Evolutionary conservation across 352 stramenopile genomes (phyloP).

Genomic region (Globisporangium ultimum): DNA sequence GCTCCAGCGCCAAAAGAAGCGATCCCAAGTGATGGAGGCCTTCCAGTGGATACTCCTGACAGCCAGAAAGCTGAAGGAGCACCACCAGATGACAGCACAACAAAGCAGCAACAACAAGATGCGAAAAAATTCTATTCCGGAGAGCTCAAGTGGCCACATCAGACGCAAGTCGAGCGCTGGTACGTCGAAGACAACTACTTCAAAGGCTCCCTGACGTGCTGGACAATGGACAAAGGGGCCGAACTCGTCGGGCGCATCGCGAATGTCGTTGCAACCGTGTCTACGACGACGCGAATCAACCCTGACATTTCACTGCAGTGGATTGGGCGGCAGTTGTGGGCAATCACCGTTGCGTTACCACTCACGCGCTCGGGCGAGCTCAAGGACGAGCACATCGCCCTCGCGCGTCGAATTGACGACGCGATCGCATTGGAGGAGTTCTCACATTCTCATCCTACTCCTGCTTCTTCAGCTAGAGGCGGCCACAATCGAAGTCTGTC

Average conservation of each 20-base stretch:
- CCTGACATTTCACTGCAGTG: constrained; percentile 77
- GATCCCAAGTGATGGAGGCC: too few species aligned
- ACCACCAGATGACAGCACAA: too few species aligned
- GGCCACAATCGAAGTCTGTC: background rate
- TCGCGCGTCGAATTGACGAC: constrained; percentile 62
- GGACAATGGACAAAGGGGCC: constrained; percentile 66
- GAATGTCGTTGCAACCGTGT: constrained; percentile 24
- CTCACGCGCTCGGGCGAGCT: constrained; percentile 57
- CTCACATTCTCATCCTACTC: too few species aligned
- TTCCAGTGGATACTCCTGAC: too few species aligned
- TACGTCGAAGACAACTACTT: constrained; percentile 71
- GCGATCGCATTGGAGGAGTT: constrained; percentile 37
- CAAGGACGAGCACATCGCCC: constrained; percentile 55
- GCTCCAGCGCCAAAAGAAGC: too few species aligned
- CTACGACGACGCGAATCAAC: constrained; percentile 29
- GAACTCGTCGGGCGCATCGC: constrained; percentile 60
- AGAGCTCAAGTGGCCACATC: constrained; percentile 35
- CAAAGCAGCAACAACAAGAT: constrained; percentile 5
- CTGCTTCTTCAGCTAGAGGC: too few species aligned
- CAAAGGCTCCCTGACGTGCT: constrained; percentile 70
- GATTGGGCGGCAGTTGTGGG: constrained; percentile 69
- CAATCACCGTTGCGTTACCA: constrained; percentile 61
- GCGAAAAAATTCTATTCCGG: constrained; percentile 18
- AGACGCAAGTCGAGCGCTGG: constrained; percentile 62
- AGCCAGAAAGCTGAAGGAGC: too few species aligned